Base-by-base conservation (phyloP, 2,329 filamentous ascomycete species). In the Microdochium bolleyi region DNA sequence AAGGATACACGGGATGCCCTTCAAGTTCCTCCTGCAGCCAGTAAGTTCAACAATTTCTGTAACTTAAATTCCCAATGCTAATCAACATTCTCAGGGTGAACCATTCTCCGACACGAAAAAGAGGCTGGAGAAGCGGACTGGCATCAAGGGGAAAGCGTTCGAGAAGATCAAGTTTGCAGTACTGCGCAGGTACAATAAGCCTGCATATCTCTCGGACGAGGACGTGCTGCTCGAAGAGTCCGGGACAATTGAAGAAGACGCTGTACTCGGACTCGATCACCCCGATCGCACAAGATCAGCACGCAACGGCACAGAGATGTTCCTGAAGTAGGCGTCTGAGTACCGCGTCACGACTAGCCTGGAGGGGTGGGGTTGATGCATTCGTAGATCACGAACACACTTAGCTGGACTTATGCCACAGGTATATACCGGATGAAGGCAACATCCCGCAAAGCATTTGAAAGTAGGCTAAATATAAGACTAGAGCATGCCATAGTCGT, bases 81-180 rank as follows among this genome's bases (percentile, higher is more conserved):
- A 65, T 51, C 51, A 62, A 62, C 59, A 67, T 54, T 54, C 53
- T 9, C 51, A 92, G 83, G 88, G 84, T 52, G 94, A 99, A 68
- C 77, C 79, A 38, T 97, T 99, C 71, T 84, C 83, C 54, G 89
- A 97, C 32, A 96, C 92, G 46, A 96, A 92, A 74, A 90, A 95
- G 72, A 84, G 94, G n/a, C 76, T 99, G 3, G 92, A 94, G 61
- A 92, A 92, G 69, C 81, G 92, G 54, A 96, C 89, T 1, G 92
- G 92, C 24, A 85, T 99, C 72, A 96, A 96, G 71, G 95, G 94
- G 69, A 99, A 99, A 77, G 90, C 90, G 59, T 92, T 99, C 60
- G 92, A 99, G 70, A 97, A 97, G 77, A 94, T 99, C 70, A 96
- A 95, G 70, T 96, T 99, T 74, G 88, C 91, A 7, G 71, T 95